phyloP scores from a whole-genome alignment of 768 basidiomycete species.

The Dentipellis sp. region DNA sequence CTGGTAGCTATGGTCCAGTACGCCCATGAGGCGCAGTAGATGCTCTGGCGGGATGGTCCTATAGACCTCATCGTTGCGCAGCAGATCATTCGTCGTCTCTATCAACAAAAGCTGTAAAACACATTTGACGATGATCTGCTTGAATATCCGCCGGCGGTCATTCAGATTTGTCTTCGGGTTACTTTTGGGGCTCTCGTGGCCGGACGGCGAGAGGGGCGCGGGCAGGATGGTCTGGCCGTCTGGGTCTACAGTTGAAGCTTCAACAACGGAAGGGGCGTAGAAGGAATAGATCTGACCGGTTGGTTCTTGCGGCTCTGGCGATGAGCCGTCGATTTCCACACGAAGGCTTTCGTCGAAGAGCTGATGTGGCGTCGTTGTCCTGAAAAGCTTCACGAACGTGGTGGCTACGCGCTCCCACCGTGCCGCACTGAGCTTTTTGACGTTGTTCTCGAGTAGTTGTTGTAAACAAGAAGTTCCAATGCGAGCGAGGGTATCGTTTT shows the following conservation, averaged over 20 bases:
- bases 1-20: constrained; percentile 94
- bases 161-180: constrained; percentile 46
- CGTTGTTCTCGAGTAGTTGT: constrained; percentile 90
- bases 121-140: constrained; percentile 99
- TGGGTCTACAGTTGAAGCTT: constrained; percentile 35
- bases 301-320: constrained; percentile 44
- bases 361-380: constrained; percentile 95
- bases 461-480: constrained; percentile 98
- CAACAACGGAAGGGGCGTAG: neutral
- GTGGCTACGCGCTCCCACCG: constrained; percentile 90
- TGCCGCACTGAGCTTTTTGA: constrained; percentile 69
- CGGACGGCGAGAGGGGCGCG: constrained; percentile 78
- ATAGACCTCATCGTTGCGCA: constrained; percentile 90
- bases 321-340: constrained; percentile 63
- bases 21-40: constrained; percentile 87
- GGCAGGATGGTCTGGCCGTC: constrained; percentile 67
- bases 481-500: constrained; percentile 95
- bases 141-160: constrained; percentile 82
- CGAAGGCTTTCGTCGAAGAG: constrained; percentile 89
- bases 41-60: constrained; percentile 90
- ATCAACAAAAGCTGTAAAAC: constrained; percentile 93
- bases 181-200: constrained; percentile 35
- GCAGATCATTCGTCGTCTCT: constrained; percentile 92
- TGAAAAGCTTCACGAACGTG: constrained; percentile 93
- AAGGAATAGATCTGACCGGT: constrained; percentile 14